Evolutionary conservation across 805 yeast species (phyloP).

Genomic region (Henningerozyma blattae): DNA sequence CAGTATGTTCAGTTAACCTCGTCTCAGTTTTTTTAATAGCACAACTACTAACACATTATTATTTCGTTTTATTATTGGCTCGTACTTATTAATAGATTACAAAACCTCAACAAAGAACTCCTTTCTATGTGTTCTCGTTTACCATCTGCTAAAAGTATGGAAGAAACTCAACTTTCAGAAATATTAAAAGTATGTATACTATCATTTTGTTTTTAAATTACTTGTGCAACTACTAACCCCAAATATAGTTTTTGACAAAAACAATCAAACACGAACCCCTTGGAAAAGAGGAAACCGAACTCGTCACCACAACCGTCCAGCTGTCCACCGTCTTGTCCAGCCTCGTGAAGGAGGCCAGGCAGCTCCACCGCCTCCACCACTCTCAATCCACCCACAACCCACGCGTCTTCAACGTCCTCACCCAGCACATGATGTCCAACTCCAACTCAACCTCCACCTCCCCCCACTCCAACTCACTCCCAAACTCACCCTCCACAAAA

Average conservation of each 20-base stretch:
- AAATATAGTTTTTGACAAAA: neutral
- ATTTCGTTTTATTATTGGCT: too few relatives aligned
- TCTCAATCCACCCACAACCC: too few relatives aligned
- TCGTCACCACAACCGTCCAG: neutral
- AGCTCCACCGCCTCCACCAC: neutral
- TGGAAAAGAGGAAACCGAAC: neutral
- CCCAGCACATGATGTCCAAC: too few relatives aligned
- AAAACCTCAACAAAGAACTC: constrained; percentile 5
- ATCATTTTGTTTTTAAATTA: neutral
- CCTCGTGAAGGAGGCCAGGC: neutral
- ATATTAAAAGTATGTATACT: constrained; percentile 1
- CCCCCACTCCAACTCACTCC: neutral
- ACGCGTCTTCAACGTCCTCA: too few relatives aligned
- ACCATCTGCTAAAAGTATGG: neutral
- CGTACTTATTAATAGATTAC: too few relatives aligned
- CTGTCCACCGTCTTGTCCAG: neutral
- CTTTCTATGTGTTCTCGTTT: constrained; percentile 5
- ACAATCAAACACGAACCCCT: neutral
- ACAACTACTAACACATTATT: too few relatives aligned
- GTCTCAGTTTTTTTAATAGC: too few relatives aligned
- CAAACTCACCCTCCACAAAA: neutral
- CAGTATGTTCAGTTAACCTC: too few relatives aligned
- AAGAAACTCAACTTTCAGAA: neutral
- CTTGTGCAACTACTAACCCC: neutral
- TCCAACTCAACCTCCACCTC: neutral